A percentile compares a stretch with the other conserved stretches of the same genome.
Conservation (phyloP, 352 stramenopile species). For the Phytophthora sansomeana region DNA sequence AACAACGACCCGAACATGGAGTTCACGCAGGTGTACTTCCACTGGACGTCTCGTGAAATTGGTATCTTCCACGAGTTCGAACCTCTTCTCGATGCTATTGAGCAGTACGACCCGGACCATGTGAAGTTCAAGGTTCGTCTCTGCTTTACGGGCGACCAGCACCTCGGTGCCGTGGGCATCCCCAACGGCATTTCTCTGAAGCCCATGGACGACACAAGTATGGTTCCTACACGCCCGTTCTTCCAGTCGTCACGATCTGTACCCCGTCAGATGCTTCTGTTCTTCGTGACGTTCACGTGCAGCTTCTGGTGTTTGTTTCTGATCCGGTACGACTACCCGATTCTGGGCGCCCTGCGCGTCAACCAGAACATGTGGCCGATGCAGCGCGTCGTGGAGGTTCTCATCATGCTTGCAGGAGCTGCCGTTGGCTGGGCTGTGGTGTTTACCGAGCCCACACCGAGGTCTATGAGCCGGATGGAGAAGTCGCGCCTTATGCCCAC, state of each 20-base stretch:
- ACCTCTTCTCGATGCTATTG: slow-evolving; percentile 77
- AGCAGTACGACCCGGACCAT: slow-evolving; percentile 78
- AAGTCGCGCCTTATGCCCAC: slow-evolving; percentile 72
- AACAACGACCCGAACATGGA: slow-evolving; percentile 78
- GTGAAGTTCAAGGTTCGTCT: slow-evolving; percentile 74
- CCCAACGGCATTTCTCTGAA: slow-evolving; percentile 81
- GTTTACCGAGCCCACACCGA: slow-evolving; percentile 70
- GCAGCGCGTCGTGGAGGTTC: slow-evolving; percentile 78
- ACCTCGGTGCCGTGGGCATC: slow-evolving; percentile 74
- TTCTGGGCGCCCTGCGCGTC: slow-evolving; percentile 60
- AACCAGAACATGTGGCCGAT: slow-evolving; percentile 88
- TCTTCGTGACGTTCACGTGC: slow-evolving; percentile 83
- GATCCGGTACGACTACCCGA: slow-evolving; percentile 75
- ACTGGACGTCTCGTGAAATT: slow-evolving; percentile 87
- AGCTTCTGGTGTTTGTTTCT: slow-evolving; percentile 79
- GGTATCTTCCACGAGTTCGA: slow-evolving; percentile 90
- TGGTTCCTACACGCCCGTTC: slow-evolving; percentile 80
- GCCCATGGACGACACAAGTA: slow-evolving; percentile 85
- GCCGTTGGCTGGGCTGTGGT: slow-evolving; percentile 67
- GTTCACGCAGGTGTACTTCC: slow-evolving; percentile 83
- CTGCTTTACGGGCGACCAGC: slow-evolving; percentile 85
- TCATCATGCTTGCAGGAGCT: slow-evolving; percentile 76
- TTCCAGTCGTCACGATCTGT: slow-evolving; percentile 76
- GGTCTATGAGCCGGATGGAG: slow-evolving; percentile 78
- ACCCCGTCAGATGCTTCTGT: slow-evolving; percentile 74